Base-by-base conservation (phyloP, 2,329 filamentous ascomycete genomes). In the Bipolaris bicolor region DNA sequence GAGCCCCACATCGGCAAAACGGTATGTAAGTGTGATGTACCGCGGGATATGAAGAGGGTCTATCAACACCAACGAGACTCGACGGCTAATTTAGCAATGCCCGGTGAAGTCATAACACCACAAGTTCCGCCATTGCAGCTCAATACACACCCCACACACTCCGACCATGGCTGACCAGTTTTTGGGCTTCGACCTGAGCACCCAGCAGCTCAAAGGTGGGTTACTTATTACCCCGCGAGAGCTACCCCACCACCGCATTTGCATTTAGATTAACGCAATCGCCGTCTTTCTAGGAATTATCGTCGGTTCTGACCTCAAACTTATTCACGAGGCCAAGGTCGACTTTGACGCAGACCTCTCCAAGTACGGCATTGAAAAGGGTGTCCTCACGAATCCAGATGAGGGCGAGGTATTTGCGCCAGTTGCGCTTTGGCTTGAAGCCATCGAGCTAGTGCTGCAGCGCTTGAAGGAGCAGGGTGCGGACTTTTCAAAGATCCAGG, bases 141-240 rank as follows among this genome's bases (percentile, higher is more conserved):
- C 31, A 47, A 46, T 41, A 55, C 41, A 10, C 20, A 15, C 37
- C 26, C 18, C 39, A 50, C 34, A 47, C n/a, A 54, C 39, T 24
- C 52, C 49, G 67, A 73, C 55, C 49, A 76, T 76, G 73, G 71
- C 70, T 71, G 70, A 75, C 48, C 81, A 96, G 60, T 97, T 96
- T 74, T 83, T 97, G 71, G 95, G 95, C 59, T 93, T 98, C 76
- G 95, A 99, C 79, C 88, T 98, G 58, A 97, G 93, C 41, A 98
- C 95, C 56, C 95, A 98, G 78, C 94, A 98, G 76, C 84, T 98
- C 56, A 98, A 99, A 84, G 93, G 91, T 87, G 56, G 77, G 63
- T 46, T 13, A 72, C 51, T 13, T 13, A 11, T 49, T 62, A 49
- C 64, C 56, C 60, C 66, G 51, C 58, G 57, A 60, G 11, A 70